phyloP scores from a whole-genome alignment of 75 land plant species.

The Cryptomeria japonica region DNA sequence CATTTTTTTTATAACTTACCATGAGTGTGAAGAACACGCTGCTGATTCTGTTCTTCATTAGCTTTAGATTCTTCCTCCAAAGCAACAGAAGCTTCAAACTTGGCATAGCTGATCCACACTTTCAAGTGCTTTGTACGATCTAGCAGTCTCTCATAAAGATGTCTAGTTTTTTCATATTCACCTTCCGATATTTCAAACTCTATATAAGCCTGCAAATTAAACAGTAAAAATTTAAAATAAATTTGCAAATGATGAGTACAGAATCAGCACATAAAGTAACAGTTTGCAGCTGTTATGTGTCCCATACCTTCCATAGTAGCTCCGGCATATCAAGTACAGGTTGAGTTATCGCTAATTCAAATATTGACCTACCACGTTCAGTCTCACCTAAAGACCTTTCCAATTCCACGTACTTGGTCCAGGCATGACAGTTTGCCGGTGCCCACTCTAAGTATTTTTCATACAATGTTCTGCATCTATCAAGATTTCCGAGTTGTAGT shows the following conservation, averaged over 20 bases:
- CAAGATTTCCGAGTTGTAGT: no score
- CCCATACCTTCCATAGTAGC: conserved; percentile 87
- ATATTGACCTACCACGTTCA: no score
- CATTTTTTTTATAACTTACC: conserved; percentile 27
- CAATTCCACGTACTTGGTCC: no score
- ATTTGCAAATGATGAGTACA: not conserved
- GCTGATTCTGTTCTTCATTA: conserved; percentile 32
- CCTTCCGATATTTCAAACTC: no score
- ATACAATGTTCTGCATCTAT: no score
- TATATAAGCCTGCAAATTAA: conserved; percentile 14
- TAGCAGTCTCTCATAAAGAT: conserved; percentile 83
- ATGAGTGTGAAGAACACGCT: conserved; percentile 51
- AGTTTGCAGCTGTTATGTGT: not conserved
- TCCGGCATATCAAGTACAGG: no score
- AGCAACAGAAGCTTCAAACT: conserved; percentile 76
- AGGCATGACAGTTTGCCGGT: no score
- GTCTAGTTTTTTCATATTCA: conserved; percentile 8
- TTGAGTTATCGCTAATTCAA: no score
- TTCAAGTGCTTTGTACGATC: conserved; percentile 92
- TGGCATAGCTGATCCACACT: conserved; percentile 96
- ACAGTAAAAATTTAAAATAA: not conserved
- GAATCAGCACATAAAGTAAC: not conserved
- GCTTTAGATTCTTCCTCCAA: conserved; percentile 43
- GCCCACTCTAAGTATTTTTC: no score
- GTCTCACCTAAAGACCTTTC: no score